phyloP scores from a whole-genome alignment of 2,329 filamentous ascomycete species.

The Claviceps fusiformis region DNA sequence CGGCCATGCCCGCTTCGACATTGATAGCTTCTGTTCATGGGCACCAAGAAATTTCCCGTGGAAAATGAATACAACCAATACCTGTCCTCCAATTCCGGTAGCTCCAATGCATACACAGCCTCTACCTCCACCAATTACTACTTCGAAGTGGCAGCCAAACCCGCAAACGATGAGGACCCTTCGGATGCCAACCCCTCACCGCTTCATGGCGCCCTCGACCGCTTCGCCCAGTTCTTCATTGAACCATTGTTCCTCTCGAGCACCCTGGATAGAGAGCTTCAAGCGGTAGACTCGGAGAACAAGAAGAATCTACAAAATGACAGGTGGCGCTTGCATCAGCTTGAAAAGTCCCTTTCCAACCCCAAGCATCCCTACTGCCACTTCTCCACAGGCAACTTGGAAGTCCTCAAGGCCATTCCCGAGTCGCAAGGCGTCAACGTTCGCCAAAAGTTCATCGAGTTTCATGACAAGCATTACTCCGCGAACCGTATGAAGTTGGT shows the following conservation, averaged over 20 bases:
- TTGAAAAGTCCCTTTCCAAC: slow-evolving; percentile 81
- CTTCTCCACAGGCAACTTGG: slow-evolving; percentile 81
- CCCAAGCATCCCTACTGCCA: slow-evolving; percentile 78
- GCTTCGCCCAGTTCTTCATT: slow-evolving; percentile 90
- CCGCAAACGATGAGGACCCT: slow-evolving; percentile 44
- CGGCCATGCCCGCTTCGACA: not conserved
- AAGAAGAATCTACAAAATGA: slow-evolving; percentile 96
- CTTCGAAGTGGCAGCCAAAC: slow-evolving; percentile 82
- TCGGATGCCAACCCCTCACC: slow-evolving; percentile 43
- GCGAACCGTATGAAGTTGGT: slow-evolving; percentile 90
- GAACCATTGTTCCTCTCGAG: slow-evolving; percentile 73
- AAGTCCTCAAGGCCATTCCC: slow-evolving; percentile 72
- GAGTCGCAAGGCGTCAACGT: slow-evolving; percentile 71
- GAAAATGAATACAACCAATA: slow-evolving; percentile 96
- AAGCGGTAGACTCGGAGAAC: slow-evolving; percentile 87
- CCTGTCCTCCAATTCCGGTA: slow-evolving; percentile 75
- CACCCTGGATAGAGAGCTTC: slow-evolving; percentile 75
- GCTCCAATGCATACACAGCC: slow-evolving; percentile 90
- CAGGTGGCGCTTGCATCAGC: slow-evolving; percentile 72
- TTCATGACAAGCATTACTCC: slow-evolving; percentile 80
- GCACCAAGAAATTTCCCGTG: slow-evolving; percentile 90
- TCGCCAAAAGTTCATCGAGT: slow-evolving; percentile 81
- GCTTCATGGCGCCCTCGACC: slow-evolving; percentile 70
- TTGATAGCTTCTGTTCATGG: slow-evolving; percentile 76
- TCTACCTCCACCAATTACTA: slow-evolving; percentile 94